phyloP scores from a whole-genome alignment of 2,329 filamentous ascomycete species.

The Cercospora brassicicola region DNA sequence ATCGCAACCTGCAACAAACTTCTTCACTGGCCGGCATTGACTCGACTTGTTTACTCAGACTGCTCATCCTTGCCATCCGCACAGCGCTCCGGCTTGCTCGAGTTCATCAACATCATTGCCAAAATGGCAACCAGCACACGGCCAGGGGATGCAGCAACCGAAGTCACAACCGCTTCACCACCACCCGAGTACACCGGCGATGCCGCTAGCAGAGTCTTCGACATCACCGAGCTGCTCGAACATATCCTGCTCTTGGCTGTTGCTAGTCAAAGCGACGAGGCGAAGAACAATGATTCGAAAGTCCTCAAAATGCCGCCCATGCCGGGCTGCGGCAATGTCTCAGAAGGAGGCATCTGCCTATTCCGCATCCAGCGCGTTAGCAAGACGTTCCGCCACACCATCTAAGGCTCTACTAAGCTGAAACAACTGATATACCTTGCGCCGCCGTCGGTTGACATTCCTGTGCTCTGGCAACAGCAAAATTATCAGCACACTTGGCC shows the following conservation, averaged over 20 bases:
- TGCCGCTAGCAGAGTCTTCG: background rate
- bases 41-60: no score
- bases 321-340: background rate
- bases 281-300: background rate
- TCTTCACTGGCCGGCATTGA: no score
- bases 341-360: background rate
- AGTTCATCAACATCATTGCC: no score
- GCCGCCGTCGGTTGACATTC: background rate
- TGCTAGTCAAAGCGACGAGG: background rate
- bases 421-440: conserved; percentile 3
- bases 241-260: background rate
- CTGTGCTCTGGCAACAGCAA: no score
- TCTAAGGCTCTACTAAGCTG: background rate
- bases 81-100: no score
- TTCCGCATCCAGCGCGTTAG: background rate
- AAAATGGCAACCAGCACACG: no score
- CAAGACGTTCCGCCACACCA: background rate
- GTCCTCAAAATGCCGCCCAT: no score
- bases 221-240: background rate
- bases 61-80: no score
- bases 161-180: background rate
- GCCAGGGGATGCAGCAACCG: no score
- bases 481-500: no score
- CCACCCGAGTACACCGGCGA: background rate
- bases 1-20: no score